These are phyloP conservation scores for Serendipita indica DNA, from an alignment of 768 basidiomycete genomes.

Conservation along the genomic window DNA sequence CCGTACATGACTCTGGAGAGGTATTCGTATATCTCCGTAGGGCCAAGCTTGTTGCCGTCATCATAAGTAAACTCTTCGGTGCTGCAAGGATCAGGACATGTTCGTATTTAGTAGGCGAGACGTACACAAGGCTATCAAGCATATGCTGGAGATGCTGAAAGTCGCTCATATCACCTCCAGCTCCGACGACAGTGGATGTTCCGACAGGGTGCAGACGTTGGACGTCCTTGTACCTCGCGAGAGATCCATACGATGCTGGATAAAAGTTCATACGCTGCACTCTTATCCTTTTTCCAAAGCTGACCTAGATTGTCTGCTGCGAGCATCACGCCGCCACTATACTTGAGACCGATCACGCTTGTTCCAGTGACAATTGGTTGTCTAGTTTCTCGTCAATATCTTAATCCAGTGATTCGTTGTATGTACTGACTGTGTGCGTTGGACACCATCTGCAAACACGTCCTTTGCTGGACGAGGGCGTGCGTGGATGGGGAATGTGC, in stretches of 20 bases:
- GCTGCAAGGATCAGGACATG: slow-evolving; percentile 9
- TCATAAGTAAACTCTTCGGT: slow-evolving; percentile 65
- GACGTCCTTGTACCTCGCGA: slow-evolving; percentile 91
- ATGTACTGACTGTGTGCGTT: slow-evolving; percentile 60
- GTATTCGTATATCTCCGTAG: slow-evolving; percentile 85
- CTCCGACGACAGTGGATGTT: slow-evolving; percentile 72
- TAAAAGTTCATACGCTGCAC: background rate
- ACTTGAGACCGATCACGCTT: slow-evolving; percentile 88
- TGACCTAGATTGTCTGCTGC: slow-evolving; percentile 93
- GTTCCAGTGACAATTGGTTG: slow-evolving; percentile 95
- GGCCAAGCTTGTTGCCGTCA: slow-evolving; percentile 74
- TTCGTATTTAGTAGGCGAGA: background rate
- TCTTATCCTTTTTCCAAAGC: slow-evolving; percentile 15
- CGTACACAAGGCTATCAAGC: slow-evolving; percentile 57
- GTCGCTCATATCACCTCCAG: slow-evolving; percentile 94
- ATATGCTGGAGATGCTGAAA: slow-evolving; percentile 81
- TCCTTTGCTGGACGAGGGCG: slow-evolving; percentile 41
- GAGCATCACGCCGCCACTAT: slow-evolving; percentile 95
- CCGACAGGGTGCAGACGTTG: slow-evolving; percentile 79
- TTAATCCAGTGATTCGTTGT: slow-evolving; percentile 15
- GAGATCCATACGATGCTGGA: slow-evolving; percentile 87
- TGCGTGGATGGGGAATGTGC: slow-evolving; percentile 59
- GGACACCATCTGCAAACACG: slow-evolving; percentile 47
- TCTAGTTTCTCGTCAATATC: slow-evolving; percentile 26
- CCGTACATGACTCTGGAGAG: slow-evolving; percentile 82